phyloP scores from a whole-genome alignment of 345 rosid species.

The Populus alba region DNA sequence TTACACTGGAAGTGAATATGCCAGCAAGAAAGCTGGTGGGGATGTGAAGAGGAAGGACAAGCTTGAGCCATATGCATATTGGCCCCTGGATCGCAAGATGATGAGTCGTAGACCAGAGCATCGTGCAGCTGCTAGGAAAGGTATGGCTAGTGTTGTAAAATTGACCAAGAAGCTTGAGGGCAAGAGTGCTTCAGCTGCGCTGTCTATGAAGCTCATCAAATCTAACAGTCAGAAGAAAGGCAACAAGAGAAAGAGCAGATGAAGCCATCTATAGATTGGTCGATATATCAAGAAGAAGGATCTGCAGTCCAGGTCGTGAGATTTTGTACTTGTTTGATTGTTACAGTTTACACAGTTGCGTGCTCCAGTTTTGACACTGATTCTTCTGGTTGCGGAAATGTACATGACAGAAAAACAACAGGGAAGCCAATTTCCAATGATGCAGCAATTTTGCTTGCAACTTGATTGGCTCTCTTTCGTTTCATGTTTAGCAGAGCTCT shows the following conservation, averaged over 20 bases:
- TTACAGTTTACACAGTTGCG: no score
- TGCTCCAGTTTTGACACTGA: no score
- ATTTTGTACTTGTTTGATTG: not conserved
- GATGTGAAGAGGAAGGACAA: conserved; percentile 85
- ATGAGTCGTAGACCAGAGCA: conserved; percentile 90
- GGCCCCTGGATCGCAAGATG: conserved; percentile 98
- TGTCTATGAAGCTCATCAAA: conserved; percentile 40
- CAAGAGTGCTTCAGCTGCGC: conserved; percentile 57
- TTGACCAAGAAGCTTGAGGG: conserved; percentile 79
- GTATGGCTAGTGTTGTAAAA: conserved; percentile 80
- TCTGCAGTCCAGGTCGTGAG: not conserved
- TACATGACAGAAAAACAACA: no score
- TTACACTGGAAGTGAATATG: conserved; percentile 80
- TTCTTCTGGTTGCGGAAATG: no score
- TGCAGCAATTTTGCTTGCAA: no score
- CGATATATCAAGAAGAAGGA: no score
- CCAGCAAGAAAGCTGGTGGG: conserved; percentile 84
- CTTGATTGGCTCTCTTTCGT: no score
- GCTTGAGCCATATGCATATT: conserved; percentile 91
- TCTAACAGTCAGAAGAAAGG: conserved; percentile 39
- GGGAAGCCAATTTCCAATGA: no score
- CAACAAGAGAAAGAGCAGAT: conserved; percentile 35
- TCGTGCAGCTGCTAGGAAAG: conserved; percentile 78
- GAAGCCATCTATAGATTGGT: not conserved
- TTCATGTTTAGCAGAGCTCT: no score